phyloP scores from a whole-genome alignment of 805 yeast species.

The Hanseniaspora hatyaiensis region DNA sequence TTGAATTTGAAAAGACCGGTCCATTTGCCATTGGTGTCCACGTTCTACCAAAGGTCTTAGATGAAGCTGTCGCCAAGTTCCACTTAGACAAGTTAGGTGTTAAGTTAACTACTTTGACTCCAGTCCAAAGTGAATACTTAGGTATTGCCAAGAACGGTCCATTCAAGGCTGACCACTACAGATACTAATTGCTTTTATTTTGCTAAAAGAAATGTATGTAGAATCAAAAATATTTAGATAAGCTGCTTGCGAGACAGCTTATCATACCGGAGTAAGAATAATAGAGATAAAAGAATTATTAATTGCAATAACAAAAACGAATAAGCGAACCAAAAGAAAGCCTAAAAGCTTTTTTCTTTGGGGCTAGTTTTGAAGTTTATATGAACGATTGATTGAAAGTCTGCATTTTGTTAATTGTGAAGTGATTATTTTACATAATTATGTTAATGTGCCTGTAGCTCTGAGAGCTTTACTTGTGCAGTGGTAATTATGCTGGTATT shows the following conservation, averaged over 20 bases:
- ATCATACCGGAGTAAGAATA: too few relatives aligned
- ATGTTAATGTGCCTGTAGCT: too few relatives aligned
- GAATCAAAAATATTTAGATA: neutral
- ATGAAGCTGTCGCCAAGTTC: constrained; percentile 95
- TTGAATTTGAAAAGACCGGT: constrained; percentile 88
- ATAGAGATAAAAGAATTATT: neutral
- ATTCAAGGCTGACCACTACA: constrained; percentile 94
- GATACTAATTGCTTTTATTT: constrained; percentile 49
- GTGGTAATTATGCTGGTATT: too few relatives aligned
- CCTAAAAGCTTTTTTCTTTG: too few relatives aligned
- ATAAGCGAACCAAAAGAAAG: neutral
- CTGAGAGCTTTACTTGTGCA: too few relatives aligned
- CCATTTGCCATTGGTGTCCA: constrained; percentile 88
- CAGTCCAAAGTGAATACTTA: constrained; percentile 85
- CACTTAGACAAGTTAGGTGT: constrained; percentile 93
- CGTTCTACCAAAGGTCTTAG: constrained; percentile 92
- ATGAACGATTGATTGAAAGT: too few relatives aligned
- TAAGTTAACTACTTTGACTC: constrained; percentile 61
- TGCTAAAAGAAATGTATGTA: neutral
- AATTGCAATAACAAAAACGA: neutral
- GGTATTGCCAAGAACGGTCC: constrained; percentile 91
- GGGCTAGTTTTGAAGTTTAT: too few relatives aligned
- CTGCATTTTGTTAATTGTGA: too few relatives aligned
- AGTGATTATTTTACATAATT: too few relatives aligned
- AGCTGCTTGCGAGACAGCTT: too few relatives aligned